A percentile compares a stretch with the other conserved stretches of the same genome.
Evolutionary conservation across 2,329 filamentous ascomycete species (phyloP).

Genomic region (Hysterium pulicare): DNA sequence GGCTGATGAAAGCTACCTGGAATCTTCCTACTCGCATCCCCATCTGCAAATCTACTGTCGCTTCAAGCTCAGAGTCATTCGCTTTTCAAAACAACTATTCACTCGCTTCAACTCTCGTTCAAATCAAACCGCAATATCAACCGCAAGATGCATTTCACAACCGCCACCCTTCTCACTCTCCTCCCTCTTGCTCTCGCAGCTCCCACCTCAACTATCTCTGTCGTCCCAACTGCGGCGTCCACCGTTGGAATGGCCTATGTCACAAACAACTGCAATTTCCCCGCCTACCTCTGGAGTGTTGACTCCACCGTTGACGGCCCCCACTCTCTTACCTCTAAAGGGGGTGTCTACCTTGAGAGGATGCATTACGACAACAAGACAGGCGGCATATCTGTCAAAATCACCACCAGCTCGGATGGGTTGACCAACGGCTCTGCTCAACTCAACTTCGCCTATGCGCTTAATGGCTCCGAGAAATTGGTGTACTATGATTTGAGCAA

Average conservation of each 20-base stretch:
- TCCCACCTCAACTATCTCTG: conserved; percentile 22
- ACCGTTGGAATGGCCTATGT: conserved; percentile 37
- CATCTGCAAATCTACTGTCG: neutral
- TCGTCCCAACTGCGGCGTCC: neutral
- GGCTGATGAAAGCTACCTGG: no score
- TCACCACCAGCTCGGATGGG: conserved; percentile 35
- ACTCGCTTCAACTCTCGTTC: neutral
- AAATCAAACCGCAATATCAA: no score
- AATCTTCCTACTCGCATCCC: neutral
- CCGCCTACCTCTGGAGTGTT: conserved; percentile 41
- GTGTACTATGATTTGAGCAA: conserved; percentile 43
- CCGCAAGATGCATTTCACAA: conserved; percentile 27
- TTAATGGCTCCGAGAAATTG: conserved; percentile 24
- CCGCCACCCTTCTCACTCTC: conserved; percentile 31
- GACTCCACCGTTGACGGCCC: conserved; percentile 28
- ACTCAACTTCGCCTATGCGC: conserved; percentile 42
- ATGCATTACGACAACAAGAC: conserved; percentile 35
- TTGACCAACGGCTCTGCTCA: conserved; percentile 36
- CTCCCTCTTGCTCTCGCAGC: conserved; percentile 25
- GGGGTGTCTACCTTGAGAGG: conserved; percentile 32
- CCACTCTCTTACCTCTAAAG: conserved; percentile 25
- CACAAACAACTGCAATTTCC: conserved; percentile 35
- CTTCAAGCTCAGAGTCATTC: neutral
- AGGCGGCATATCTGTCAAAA: conserved; percentile 43
- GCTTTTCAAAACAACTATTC: neutral